Evolutionary conservation across 2,329 filamentous ascomycete genomes (phyloP), one percentile per base, ranked within the genome.

Genomic region (Parafenestella ontariensis): DNA sequence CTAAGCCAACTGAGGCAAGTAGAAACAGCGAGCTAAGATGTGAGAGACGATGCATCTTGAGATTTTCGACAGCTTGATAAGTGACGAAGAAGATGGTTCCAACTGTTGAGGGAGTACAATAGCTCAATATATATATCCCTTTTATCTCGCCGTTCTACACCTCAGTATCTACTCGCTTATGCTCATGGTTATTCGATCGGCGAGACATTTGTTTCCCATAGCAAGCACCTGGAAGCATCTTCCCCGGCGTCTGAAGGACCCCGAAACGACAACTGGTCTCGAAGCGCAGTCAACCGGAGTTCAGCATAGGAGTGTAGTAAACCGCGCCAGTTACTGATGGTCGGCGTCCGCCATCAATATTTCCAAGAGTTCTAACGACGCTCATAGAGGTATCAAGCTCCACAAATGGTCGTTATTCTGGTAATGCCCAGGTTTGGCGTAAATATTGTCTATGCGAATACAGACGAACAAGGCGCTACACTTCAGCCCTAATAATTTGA

Each of bases 341-440:
- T 41, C 41, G 37, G 55, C 43, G 37, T 46, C 52, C 57, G 59
- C 66, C 59, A 56, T 64, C 65, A 55, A 66, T 66, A 68, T 33
- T 68, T 60, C 64, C 65, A 68, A 70, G 62, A 55, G 29, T 44
- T 55, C 62, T 59, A 42, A 46, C 54, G 56, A 62, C 29, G 41
- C 31, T 52, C 49, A 45, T 23, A 26, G 45, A 26, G 23, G 46
- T n/a, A 47, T 36, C 15, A 34, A 29, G 46, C 17, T 29, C 36
- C 55, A n/a, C 41, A 10, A 34, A 52, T 13, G 13, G 15, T 21
- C 34, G 33, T 23, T 49, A 34, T 18, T 42, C 9, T 45, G 43
- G 37, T 52, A 21, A 46, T 36, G 37, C 17, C 21, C 34, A 39
- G 21, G 21, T 33, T 31, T 41, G 26, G 17, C 11, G 17, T 44